phyloP scores from a whole-genome alignment of 805 yeast species.

The Lipomyces mesembrius region DNA sequence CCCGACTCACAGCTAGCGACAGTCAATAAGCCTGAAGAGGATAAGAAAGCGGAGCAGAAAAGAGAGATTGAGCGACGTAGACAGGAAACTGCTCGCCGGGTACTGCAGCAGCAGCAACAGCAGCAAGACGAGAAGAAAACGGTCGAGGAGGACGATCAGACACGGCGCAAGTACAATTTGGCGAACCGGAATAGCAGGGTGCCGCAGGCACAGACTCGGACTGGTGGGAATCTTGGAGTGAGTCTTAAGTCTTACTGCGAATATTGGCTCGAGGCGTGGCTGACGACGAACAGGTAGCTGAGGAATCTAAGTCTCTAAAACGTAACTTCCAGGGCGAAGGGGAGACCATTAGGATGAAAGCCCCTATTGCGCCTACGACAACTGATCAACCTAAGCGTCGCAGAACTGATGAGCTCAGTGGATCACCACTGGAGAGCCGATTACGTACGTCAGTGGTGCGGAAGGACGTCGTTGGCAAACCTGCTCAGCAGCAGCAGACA shows the following conservation, averaged over 20 bases:
- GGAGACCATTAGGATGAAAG: slow-evolving; percentile 13
- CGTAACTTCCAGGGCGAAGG: slow-evolving; percentile 25
- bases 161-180: slow-evolving; percentile 20
- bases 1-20: not conserved
- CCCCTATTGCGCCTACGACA: slow-evolving; percentile 9
- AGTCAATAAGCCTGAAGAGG: slow-evolving; percentile 16
- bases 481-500: not conserved
- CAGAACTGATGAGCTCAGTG: slow-evolving; percentile 29
- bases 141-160: slow-evolving; percentile 23
- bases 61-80: slow-evolving; percentile 35
- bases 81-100: slow-evolving; percentile 33
- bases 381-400: slow-evolving; percentile 33
- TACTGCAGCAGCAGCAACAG: slow-evolving; percentile 21
- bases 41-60: slow-evolving; percentile 28
- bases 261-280: not conserved
- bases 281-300: not conserved
- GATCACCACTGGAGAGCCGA: slow-evolving; percentile 24
- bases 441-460: slow-evolving; percentile 21
- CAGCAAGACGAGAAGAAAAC: slow-evolving; percentile 18
- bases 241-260: slow-evolving; percentile 2
- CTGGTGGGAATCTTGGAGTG: slow-evolving; percentile 19
- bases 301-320: slow-evolving; percentile 18
- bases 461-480: slow-evolving; percentile 10
- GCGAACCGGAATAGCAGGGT: slow-evolving; percentile 25
- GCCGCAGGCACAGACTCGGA: slow-evolving; percentile 26